These are phyloP conservation scores for Fomitiporia mediterranea DNA, from an alignment of 1,284 basidiomycete genomes.

Conservation along the genomic window DNA sequence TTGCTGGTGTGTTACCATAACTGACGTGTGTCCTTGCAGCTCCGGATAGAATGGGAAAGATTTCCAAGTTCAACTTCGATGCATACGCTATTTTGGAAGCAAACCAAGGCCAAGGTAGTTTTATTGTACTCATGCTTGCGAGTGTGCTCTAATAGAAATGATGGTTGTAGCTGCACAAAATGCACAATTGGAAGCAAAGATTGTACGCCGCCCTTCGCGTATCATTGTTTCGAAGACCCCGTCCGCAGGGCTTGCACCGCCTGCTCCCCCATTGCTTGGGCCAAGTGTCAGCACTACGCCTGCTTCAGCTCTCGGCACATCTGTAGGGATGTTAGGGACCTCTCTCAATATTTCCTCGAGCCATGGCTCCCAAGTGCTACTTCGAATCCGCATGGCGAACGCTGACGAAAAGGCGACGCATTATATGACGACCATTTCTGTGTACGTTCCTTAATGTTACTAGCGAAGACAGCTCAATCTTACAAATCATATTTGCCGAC, in stretches of 20 bases:
- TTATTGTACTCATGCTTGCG: not conserved
- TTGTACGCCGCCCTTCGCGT: conserved; percentile 71
- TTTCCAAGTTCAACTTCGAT: conserved; percentile 87
- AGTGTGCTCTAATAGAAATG: not conserved
- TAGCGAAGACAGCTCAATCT: not conserved
- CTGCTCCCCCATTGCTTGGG: conserved; percentile 24
- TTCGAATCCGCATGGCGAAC: conserved; percentile 75
- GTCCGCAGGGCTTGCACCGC: conserved; percentile 27
- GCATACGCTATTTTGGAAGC: conserved; percentile 86
- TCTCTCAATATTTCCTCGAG: conserved; percentile 63
- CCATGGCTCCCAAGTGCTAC: conserved; percentile 74
- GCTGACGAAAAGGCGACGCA: conserved; percentile 70
- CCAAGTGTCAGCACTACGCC: conserved; percentile 33
- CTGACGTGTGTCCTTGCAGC: conserved; percentile 43
- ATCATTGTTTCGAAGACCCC: conserved; percentile 54
- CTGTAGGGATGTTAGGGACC: conserved; percentile 48
- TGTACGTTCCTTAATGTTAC: conserved; percentile 46
- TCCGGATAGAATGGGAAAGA: conserved; percentile 81
- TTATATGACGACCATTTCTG: conserved; percentile 82
- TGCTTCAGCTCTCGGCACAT: conserved; percentile 37
- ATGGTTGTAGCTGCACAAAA: conserved; percentile 73
- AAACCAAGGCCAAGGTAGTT: conserved; percentile 66
- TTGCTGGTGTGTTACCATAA: not conserved
- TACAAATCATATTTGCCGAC: conserved; percentile 6
- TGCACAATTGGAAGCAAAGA: conserved; percentile 66